Evolutionary conservation across 2,329 filamentous ascomycete genomes (phyloP).

Genomic region (Plenodomus biglobosus): DNA sequence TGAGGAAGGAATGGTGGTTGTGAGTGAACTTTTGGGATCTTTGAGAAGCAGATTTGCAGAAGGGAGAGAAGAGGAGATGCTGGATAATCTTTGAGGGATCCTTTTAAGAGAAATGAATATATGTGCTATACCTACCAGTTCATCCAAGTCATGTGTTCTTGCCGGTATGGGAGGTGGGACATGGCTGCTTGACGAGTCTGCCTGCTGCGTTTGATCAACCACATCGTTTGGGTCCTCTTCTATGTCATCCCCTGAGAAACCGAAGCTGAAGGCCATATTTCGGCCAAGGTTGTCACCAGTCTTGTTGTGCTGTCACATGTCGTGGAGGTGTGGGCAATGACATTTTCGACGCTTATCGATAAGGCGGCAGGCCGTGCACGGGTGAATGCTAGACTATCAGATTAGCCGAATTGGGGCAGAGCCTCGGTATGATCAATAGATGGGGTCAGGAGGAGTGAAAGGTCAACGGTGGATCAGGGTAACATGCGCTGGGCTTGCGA

Average conservation of each 20-base stretch:
- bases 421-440: neutral
- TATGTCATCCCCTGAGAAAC: constrained; percentile 62
- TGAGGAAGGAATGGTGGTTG: no score
- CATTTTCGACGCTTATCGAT: constrained; percentile 30
- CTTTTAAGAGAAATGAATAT: no score
- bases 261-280: constrained; percentile 55
- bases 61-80: no score
- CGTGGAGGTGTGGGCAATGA: constrained; percentile 8
- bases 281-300: neutral
- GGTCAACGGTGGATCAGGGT: no score
- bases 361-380: constrained; percentile 15
- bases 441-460: no score
- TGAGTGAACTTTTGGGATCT: neutral
- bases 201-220: constrained; percentile 8
- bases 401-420: neutral
- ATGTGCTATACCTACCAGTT: constrained; percentile 47
- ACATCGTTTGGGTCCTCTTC: constrained; percentile 50
- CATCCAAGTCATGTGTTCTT: constrained; percentile 48
- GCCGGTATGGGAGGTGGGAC: constrained; percentile 41
- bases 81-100: no score
- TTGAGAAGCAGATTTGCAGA: neutral
- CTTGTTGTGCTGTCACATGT: neutral
- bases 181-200: constrained; percentile 5
- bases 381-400: constrained; percentile 9
- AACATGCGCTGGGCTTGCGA: no score